Evolutionary conservation across 2,329 filamentous ascomycete genomes (phyloP).

Genomic region (Thielaviopsis musarum): DNA sequence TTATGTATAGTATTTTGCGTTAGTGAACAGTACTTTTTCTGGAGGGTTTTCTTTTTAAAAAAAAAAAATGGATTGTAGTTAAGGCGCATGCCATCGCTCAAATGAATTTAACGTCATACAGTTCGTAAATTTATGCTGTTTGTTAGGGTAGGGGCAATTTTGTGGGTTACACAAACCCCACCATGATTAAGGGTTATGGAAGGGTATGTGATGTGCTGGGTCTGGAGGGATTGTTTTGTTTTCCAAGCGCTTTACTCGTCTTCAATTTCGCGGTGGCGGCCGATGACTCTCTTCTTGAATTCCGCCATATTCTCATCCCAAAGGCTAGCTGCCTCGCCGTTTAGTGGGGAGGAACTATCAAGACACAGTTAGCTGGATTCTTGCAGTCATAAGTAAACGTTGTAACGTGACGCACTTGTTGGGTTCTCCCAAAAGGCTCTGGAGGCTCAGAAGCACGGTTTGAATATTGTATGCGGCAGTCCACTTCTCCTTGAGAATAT

Average conservation of each 20-base stretch:
- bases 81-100: no score
- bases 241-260: conserved; percentile 33
- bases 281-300: conserved; percentile 63
- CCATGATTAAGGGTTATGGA: background rate
- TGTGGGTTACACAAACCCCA: no score
- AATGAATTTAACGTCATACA: no score
- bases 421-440: conserved; percentile 88
- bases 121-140: no score
- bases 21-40: no score
- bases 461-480: conserved; percentile 94
- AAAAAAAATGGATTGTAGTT: no score
- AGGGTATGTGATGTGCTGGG: background rate
- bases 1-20: no score
- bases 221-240: background rate
- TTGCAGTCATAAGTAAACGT: background rate
- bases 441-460: conserved; percentile 79
- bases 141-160: no score
- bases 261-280: conserved; percentile 45
- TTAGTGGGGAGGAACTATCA: conserved; percentile 71
- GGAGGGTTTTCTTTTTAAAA: no score
- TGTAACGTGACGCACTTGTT: conserved; percentile 69
- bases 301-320: conserved; percentile 82
- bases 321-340: conserved; percentile 87
- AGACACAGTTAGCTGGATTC: conserved; percentile 11
- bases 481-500: conserved; percentile 99